These are phyloP conservation scores for Coemansia nantahalensis DNA, from an alignment of 192 early-diverging fungal genomes.

Conservation along the genomic window DNA sequence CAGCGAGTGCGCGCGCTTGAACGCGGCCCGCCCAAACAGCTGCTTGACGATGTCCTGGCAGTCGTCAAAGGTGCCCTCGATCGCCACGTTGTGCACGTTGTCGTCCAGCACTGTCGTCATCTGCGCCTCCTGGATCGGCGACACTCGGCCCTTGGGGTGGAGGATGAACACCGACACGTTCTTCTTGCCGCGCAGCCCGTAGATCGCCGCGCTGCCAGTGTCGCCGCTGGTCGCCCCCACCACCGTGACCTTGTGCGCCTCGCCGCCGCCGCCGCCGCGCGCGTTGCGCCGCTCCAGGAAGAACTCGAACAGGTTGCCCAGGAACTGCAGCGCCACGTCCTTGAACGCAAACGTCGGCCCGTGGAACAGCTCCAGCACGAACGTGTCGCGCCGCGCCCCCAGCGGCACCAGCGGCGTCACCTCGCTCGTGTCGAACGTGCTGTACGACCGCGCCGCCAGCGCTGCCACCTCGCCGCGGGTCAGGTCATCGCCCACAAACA, in stretches of 20 bases:
- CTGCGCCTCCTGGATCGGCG: constrained; percentile 95
- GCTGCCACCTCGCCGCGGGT: constrained; percentile 64
- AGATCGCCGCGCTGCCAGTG: constrained; percentile 98
- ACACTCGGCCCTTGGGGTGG: constrained; percentile 86
- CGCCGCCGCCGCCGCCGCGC: not conserved
- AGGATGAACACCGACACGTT: constrained; percentile 92
- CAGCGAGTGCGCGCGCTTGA: constrained; percentile 73
- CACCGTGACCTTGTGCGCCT: constrained; percentile 69
- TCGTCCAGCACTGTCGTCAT: constrained; percentile 94
- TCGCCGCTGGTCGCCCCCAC: constrained; percentile 96
- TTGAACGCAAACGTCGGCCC: constrained; percentile 99
- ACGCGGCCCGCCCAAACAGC: constrained; percentile 75
- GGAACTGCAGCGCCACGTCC: constrained; percentile 94
- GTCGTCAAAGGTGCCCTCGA: constrained; percentile 96
- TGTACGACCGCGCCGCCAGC: constrained; percentile 71
- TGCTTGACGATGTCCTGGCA: constrained; percentile 96
- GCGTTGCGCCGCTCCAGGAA: constrained; percentile 79
- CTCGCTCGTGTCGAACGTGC: constrained; percentile 70
- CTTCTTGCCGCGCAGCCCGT: constrained; percentile 90
- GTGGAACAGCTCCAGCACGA: constrained; percentile 89
- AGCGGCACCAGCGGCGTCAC: constrained; percentile 74
- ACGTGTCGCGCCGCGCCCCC: constrained; percentile 13
- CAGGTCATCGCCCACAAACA: constrained; percentile 85
- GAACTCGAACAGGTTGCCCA: constrained; percentile 98
- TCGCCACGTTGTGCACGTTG: constrained; percentile 92